Evolutionary conservation across 306 rosid species (phyloP), one percentile per base, ranked within the genome.

Genomic region (Vigna unguiculata): DNA sequence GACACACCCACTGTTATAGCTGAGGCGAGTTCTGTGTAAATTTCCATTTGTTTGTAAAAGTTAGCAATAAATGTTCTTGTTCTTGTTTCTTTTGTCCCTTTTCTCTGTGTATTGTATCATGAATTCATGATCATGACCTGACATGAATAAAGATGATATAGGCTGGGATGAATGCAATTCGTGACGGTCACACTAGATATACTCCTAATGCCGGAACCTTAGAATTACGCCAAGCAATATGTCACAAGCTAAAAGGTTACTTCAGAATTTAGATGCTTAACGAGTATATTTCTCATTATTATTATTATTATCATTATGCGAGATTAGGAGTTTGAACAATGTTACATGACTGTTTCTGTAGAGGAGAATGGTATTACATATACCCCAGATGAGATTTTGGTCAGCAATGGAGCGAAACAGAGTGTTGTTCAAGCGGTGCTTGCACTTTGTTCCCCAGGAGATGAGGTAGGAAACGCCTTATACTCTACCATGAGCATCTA

Each of bases 361-460:
- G 98, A 85, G 90, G 98, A 93, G 88, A 93, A 93, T 71, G 93
- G 90, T 58, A 79, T 93, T 55, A 80, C 88, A 5, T 93, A 90
- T 72, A 80, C 92, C 12, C 85, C 92, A 45, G 92, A 93, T 83
- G 88, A 89, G 80, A 83, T 93, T 58, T 52, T 93, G 68, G 97
- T 91, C 62, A 89, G 93, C 78, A 93, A 93, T 83, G 98, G 98
- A 78, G 97, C 97, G 69, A 93, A 91, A 83, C 98, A 93, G 82
- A 83, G 91, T 83, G 34, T 77, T 82, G 17, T 83, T 74, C 98
- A 93, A 74, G 97, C 96, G 12, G 82, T 93, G 38, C 85, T 88
- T 53, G 93, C 97, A 13, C 92, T 93, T 82, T 91, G 98, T 73
- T 82, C 96, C 41, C 93, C 97, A 0, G 96, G 97, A 45, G 93